These are phyloP conservation scores for Ramaria rubella DNA, from an alignment of 768 basidiomycete species.

Conservation along the genomic window DNA sequence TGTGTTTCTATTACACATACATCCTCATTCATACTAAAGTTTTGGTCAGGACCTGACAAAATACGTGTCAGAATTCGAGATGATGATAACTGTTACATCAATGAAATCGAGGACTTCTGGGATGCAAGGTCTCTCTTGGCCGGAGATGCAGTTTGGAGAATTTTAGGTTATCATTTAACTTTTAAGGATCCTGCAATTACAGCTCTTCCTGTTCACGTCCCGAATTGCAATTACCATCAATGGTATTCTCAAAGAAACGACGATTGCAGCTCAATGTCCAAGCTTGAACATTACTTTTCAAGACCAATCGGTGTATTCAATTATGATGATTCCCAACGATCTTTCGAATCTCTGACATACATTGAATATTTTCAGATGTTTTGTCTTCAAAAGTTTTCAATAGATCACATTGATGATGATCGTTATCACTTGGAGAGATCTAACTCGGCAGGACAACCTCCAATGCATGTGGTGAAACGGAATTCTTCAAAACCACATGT, in stretches of 20 bases:
- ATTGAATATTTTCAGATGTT: slow-evolving; percentile 17
- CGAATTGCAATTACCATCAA: slow-evolving; percentile 8
- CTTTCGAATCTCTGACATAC: slow-evolving; percentile 16
- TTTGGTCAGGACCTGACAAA: slow-evolving; percentile 15
- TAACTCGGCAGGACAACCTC: neutral
- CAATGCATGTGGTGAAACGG: slow-evolving; percentile 17
- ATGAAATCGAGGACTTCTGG: slow-evolving; percentile 33
- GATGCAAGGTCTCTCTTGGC: slow-evolving; percentile 30
- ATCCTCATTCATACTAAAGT: neutral
- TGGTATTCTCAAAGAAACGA: slow-evolving; percentile 19
- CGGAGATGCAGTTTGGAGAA: slow-evolving; percentile 32
- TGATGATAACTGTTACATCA: slow-evolving; percentile 8
- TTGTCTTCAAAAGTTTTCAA: slow-evolving; percentile 11
- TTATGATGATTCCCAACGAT: neutral
- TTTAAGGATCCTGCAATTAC: slow-evolving; percentile 30
- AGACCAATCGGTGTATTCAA: slow-evolving; percentile 10
- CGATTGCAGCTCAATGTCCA: slow-evolving; percentile 5
- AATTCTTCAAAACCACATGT: slow-evolving; percentile 13
- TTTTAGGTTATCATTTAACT: slow-evolving; percentile 30
- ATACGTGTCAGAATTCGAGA: slow-evolving; percentile 7
- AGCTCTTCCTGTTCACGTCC: slow-evolving; percentile 28
- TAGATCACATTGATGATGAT: neutral
- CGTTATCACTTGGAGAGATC: slow-evolving; percentile 12
- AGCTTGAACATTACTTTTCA: slow-evolving; percentile 19
- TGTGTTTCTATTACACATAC: slow-evolving; percentile 4